These are phyloP conservation scores for Pythium angustatum DNA, from an alignment of 352 stramenopile species.

Conservation along the genomic window DNA sequence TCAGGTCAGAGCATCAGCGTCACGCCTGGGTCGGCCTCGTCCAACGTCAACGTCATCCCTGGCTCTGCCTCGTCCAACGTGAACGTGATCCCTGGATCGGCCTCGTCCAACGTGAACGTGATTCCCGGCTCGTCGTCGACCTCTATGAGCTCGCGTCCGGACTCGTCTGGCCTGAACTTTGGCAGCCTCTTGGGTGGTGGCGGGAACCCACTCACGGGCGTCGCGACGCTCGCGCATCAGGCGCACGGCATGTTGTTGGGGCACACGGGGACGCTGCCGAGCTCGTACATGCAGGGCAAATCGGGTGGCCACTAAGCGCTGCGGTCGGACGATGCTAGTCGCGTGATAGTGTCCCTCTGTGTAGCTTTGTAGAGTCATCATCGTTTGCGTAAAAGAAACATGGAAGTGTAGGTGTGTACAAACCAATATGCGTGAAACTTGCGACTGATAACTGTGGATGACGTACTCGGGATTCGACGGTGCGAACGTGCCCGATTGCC, in stretches of 20 bases:
- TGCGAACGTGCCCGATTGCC: too few species aligned
- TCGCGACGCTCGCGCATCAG: constrained; percentile 15
- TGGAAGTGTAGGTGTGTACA: too few species aligned
- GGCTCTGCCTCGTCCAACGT: not conserved
- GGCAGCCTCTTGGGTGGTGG: not conserved
- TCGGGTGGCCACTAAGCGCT: constrained; percentile 5
- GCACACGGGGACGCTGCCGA: constrained; percentile 20
- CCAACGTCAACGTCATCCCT: too few species aligned
- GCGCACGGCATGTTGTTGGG: constrained; percentile 14
- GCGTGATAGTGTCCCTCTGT: too few species aligned
- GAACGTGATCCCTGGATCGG: constrained; percentile 1
- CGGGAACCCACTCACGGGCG: constrained; percentile 1
- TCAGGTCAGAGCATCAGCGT: not conserved
- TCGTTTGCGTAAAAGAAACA: too few species aligned
- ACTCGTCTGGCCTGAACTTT: not conserved
- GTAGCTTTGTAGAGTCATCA: too few species aligned
- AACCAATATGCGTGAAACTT: too few species aligned
- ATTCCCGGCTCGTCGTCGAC: not conserved
- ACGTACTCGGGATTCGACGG: too few species aligned
- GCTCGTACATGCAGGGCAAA: constrained; percentile 20
- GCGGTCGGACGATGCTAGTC: too few species aligned
- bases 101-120: constrained; percentile 2
- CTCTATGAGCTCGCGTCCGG: not conserved
- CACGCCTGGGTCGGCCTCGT: not conserved
- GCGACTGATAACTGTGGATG: too few species aligned